These are phyloP conservation scores for Didymella glomerata DNA, from an alignment of 2,329 filamentous ascomycete genomes.

Conservation along the genomic window DNA sequence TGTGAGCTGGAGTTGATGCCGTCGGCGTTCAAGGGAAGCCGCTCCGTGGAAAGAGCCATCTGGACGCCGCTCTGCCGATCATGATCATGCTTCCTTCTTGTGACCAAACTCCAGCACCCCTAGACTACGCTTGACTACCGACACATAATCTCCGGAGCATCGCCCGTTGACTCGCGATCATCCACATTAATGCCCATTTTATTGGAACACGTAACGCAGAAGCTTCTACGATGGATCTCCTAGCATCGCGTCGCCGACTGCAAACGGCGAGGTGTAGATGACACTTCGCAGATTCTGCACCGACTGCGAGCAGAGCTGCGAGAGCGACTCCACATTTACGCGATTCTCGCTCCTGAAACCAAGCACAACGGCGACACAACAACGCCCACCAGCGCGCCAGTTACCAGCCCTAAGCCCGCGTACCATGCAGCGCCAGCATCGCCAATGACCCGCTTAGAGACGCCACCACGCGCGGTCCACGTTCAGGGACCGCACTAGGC, in stretches of 20 bases:
- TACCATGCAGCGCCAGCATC: conserved; percentile 8
- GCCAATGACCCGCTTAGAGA: conserved; percentile 15
- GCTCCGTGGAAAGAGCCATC: background rate
- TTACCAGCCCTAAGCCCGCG: conserved; percentile 18
- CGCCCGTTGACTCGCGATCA: conserved; percentile 11
- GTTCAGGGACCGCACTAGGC: conserved; percentile 27
- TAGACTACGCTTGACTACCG: background rate
- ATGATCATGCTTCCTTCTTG: conserved; percentile 1
- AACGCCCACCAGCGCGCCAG: conserved; percentile 5
- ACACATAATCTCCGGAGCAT: conserved; percentile 17
- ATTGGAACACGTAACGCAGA: conserved; percentile 5
- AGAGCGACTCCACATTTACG: conserved; percentile 2
- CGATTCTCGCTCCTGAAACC: conserved; percentile 3
- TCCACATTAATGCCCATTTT: conserved; percentile 2
- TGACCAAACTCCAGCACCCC: conserved; percentile 6
- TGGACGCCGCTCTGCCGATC: conserved; percentile 3
- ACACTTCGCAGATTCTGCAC: background rate
- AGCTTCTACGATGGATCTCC: background rate
- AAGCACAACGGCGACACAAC: conserved; percentile 10
- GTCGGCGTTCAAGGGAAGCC: conserved; percentile 3
- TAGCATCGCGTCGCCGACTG: conserved; percentile 7
- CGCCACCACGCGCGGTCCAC: conserved; percentile 28
- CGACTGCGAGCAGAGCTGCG: background rate
- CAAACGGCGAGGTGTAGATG: conserved; percentile 12
- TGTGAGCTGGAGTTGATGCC: background rate